phyloP scores from a whole-genome alignment of 2,329 filamentous ascomycete genomes.

The Emergomyces pasteurianus region DNA sequence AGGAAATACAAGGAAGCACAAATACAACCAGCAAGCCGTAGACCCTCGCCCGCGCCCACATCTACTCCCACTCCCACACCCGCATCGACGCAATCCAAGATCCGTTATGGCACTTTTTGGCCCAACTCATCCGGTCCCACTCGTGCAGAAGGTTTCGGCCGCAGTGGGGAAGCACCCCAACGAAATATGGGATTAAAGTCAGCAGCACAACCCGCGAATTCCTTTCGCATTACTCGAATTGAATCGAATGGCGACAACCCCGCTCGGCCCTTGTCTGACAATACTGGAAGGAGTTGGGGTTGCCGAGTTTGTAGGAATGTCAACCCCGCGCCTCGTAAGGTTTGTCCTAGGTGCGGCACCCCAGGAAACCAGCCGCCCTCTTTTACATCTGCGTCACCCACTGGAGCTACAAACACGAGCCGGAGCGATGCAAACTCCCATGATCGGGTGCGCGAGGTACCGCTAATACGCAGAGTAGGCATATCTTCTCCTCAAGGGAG shows the following conservation, averaged over 20 bases:
- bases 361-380: background rate
- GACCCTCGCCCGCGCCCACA: background rate
- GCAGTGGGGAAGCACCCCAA: conserved; percentile 12
- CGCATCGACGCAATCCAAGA: background rate
- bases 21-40: background rate
- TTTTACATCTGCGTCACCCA: background rate
- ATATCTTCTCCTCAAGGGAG: background rate
- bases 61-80: background rate
- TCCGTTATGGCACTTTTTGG: background rate
- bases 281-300: background rate
- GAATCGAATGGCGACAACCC: background rate
- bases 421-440: background rate
- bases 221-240: background rate
- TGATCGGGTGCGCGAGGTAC: background rate
- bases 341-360: background rate
- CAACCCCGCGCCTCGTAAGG: background rate
- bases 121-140: background rate
- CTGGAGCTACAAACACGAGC: background rate
- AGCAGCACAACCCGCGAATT: background rate
- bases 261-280: background rate
- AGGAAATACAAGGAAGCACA: background rate
- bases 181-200: conserved; percentile 1
- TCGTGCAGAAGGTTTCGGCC: background rate
- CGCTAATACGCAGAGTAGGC: background rate
- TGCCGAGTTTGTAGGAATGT: background rate